Percentiles rank a stretch among this genome's conserved stretches.
phyloP scores from a whole-genome alignment of 306 rosid species.

The Oxytropis ochrocephala region DNA sequence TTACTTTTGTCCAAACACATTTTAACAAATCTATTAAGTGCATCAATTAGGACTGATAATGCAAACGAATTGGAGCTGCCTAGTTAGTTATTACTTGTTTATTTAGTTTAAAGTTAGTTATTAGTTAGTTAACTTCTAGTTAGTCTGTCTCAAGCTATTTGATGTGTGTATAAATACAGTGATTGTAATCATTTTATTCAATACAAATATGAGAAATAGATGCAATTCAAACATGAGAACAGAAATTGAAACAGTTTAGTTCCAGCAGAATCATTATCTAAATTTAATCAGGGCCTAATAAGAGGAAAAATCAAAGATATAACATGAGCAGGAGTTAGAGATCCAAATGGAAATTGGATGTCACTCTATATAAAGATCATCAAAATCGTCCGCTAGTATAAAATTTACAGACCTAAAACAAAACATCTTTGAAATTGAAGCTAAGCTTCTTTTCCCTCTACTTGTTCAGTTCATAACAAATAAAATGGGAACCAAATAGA shows the following conservation, averaged over 20 bases:
- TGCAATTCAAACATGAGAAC: not conserved
- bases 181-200: no score
- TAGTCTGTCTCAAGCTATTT: no score
- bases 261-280: not conserved
- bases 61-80: no score
- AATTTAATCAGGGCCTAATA: not conserved
- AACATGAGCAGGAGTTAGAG: not conserved
- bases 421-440: not conserved
- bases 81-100: no score
- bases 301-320: not conserved
- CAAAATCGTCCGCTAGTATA: not conserved
- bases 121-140: no score
- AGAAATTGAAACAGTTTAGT: no score
- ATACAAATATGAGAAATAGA: no score
- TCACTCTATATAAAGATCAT: conserved; percentile 6
- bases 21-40: no score
- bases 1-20: no score
- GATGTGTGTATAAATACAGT: no score
- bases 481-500: conserved; percentile 6
- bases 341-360: conserved; percentile 19
- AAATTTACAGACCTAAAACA: conserved; percentile 9
- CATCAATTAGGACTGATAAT: no score
- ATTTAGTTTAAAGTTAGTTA: no score
- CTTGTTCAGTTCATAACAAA: conserved; percentile 15
- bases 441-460: conserved; percentile 16